A percentile compares a stretch with the other conserved stretches of the same genome.
phyloP scores from a whole-genome alignment of 148 eudicot genomes.

The Chenopodium formosanum region DNA sequence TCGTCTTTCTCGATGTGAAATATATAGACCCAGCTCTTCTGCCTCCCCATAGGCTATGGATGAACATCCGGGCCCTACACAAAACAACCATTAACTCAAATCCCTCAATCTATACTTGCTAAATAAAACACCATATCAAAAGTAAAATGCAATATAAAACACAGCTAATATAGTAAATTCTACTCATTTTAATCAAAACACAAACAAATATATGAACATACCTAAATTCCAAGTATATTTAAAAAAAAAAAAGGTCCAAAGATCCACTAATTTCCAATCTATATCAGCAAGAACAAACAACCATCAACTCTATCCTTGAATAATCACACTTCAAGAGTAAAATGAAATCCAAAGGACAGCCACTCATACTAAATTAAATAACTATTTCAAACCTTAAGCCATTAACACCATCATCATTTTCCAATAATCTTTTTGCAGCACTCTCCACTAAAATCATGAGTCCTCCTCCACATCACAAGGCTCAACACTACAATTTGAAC shows the following conservation, averaged over 20 bases:
- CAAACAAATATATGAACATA: not conserved
- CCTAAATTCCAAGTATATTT: too few species aligned
- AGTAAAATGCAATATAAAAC: not conserved
- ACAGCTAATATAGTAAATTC: not conserved
- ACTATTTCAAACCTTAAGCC: not conserved
- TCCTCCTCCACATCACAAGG: too few species aligned
- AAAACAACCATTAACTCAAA: conserved; percentile 15
- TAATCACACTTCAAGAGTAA: not conserved
- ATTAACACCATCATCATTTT: too few species aligned
- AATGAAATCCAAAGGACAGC: not conserved
- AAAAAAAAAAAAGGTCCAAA: not conserved
- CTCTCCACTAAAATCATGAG: too few species aligned
- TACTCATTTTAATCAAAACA: not conserved
- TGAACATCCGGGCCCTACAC: conserved; percentile 95
- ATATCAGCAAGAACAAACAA: not conserved
- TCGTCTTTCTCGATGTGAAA: conserved; percentile 88
- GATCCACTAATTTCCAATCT: not conserved
- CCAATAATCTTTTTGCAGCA: too few species aligned
- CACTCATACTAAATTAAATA: not conserved
- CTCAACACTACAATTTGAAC: too few species aligned
- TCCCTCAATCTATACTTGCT: not conserved
- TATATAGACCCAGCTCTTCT: conserved; percentile 80
- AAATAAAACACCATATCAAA: not conserved
- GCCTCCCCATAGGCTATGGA: conserved; percentile 89
- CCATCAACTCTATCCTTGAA: not conserved